Conservation (phyloP, 495 filamentous ascomycete species). For the Hyaloscypha finlandica region DNA sequence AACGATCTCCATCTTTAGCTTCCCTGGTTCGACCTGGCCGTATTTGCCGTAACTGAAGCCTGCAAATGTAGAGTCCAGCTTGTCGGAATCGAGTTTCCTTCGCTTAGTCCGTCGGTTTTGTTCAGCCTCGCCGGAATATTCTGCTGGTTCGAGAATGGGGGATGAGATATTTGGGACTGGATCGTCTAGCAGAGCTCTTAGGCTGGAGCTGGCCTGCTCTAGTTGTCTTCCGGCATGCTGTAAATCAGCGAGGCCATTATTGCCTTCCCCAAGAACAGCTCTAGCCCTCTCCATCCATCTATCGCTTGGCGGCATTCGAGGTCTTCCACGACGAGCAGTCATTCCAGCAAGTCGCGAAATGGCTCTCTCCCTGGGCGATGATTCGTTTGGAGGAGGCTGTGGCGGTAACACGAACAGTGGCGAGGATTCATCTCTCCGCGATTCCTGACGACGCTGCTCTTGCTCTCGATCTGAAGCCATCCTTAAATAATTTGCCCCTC, state of each 20-base stretch:
- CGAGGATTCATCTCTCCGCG: constrained; percentile 14
- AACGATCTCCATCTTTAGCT: constrained; percentile 79
- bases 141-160: constrained; percentile 42
- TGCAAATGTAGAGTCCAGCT: constrained; percentile 46
- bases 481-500: constrained; percentile 1
- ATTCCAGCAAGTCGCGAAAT: constrained; percentile 16
- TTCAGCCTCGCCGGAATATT: constrained; percentile 39
- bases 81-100: constrained; percentile 71
- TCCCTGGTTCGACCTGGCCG: constrained; percentile 80
- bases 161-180: constrained; percentile 42
- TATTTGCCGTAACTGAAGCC: constrained; percentile 76
- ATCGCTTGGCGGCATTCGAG: constrained; percentile 39
- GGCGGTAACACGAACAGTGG: constrained; percentile 27
- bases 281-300: constrained; percentile 37
- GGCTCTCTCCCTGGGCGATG: constrained; percentile 9
- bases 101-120: constrained; percentile 60
- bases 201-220: constrained; percentile 44
- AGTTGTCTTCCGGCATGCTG: constrained; percentile 35
- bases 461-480: constrained; percentile 26
- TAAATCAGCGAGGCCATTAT: constrained; percentile 23
- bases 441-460: constrained; percentile 1
- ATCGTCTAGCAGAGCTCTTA: constrained; percentile 51
- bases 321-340: constrained; percentile 21
- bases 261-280: constrained; percentile 19
- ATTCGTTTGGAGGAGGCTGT: constrained; percentile 5